Base-by-base conservation (phyloP, 1,284 basidiomycete genomes). In the Laetiporus sulphureus region DNA sequence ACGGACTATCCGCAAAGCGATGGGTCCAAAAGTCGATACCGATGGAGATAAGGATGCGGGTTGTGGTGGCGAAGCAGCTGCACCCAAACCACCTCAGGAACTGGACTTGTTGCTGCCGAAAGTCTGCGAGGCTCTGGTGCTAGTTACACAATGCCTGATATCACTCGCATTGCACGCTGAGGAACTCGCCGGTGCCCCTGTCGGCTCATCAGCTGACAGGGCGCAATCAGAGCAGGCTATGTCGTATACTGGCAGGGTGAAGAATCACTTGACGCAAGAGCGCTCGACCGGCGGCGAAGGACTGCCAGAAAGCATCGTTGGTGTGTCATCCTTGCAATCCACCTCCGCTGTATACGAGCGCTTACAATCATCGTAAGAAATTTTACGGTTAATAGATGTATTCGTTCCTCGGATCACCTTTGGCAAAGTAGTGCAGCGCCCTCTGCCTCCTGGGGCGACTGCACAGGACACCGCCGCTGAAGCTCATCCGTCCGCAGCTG, bases 361-460 rank as follows among this genome's bases (percentile, higher is more conserved):
- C 38, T 24, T 36, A 21, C 44, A 46, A 45, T 48, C 30, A 18
- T 41, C 45, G 38, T 23, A 53, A 90, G 87, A 81, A 47, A 66
- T 86, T 2, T 71, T 93, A 3, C 72, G 74, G 4, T 64, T 80
- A 16, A 65, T 91, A 11, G 80, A 92, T 58, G 46, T 63, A 13
- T 86, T 92, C 56, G 71, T 91, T 24, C 90, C 90, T 4, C 77
- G 87, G 6, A 83, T 91, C 48, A 81, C 77, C 56, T 81, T 81
- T 60, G 84, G 80, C 40, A 80, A 74, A 58, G 67, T 71, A 1
- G 72, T 79, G 12, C 38, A 48, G 32, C 45, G 59, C 22, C 52
- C 61, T 11, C 23, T 34, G 6, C 33, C 45, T 13, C 10, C 20
- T 8, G 32, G 16, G 8, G 20, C 19, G 2, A 25, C 32, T 19